These are phyloP conservation scores for Phytophthora hibernalis DNA, from an alignment of 352 stramenopile genomes.

Conservation along the genomic window DNA sequence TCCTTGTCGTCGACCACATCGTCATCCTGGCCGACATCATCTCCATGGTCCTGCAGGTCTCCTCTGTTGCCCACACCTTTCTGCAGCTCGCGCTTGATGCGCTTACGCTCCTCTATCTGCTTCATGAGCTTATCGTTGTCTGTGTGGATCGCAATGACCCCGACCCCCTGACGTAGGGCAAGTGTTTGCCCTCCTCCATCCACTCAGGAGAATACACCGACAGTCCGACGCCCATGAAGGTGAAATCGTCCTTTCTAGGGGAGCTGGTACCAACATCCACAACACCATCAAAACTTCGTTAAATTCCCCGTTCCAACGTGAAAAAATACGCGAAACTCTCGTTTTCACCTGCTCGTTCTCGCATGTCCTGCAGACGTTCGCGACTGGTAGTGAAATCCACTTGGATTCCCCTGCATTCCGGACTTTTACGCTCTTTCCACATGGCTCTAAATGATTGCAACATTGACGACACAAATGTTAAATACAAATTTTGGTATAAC, in stretches of 20 bases:
- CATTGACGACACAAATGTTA: neutral
- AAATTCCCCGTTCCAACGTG: constrained; percentile 7
- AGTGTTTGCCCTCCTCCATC: constrained; percentile 60
- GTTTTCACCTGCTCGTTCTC: constrained; percentile 49
- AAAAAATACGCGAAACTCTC: neutral
- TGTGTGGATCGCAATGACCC: constrained; percentile 56
- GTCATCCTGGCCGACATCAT: constrained; percentile 23
- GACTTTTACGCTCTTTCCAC: constrained; percentile 52
- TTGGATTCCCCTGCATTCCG: constrained; percentile 65
- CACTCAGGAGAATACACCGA: constrained; percentile 68
- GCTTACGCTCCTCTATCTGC: constrained; percentile 70
- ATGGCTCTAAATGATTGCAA: constrained; percentile 50
- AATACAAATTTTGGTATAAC: neutral
- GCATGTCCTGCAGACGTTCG: constrained; percentile 58
- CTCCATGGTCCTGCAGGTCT: constrained; percentile 41
- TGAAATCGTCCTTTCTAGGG: constrained; percentile 62
- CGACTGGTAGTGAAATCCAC: constrained; percentile 43
- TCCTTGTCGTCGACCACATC: constrained; percentile 35
- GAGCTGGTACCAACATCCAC: constrained; percentile 31
- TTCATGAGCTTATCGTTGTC: constrained; percentile 65
- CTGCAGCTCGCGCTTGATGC: constrained; percentile 62
- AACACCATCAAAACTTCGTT: constrained; percentile 19
- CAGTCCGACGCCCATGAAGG: constrained; percentile 63
- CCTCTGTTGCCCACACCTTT: constrained; percentile 36
- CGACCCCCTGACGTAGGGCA: constrained; percentile 61